These are phyloP conservation scores for Coleophoma eucalyptorum DNA, from an alignment of 2,329 filamentous ascomycete species.

Conservation along the genomic window DNA sequence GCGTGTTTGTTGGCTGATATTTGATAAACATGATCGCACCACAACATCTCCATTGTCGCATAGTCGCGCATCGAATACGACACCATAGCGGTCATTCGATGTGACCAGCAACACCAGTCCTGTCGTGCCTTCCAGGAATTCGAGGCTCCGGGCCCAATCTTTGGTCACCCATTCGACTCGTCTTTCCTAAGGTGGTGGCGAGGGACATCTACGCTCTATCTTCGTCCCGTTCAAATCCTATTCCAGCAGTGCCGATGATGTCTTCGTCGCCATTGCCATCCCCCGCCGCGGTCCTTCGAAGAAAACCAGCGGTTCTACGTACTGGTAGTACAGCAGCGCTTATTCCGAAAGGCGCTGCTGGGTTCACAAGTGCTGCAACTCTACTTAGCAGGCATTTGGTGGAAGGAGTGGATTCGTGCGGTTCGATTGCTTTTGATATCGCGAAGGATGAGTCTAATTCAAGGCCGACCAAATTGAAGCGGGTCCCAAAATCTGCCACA, in stretches of 20 bases:
- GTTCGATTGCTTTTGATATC: too few species aligned
- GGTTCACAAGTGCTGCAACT: constrained; percentile 39
- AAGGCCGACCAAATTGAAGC: background rate
- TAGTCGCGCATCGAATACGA: background rate
- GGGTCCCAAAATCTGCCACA: background rate
- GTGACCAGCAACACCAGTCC: constrained; percentile 4
- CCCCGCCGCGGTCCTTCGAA: constrained; percentile 42
- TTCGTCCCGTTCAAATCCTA: constrained; percentile 18
- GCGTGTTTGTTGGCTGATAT: background rate
- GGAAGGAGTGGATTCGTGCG: constrained; percentile 11
- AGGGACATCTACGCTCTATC: constrained; percentile 27
- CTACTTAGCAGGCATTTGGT: constrained; percentile 9
- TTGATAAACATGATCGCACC: too few species aligned
- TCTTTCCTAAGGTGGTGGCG: constrained; percentile 29
- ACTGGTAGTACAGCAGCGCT: constrained; percentile 33
- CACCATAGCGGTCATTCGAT: background rate
- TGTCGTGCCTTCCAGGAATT: constrained; percentile 18
- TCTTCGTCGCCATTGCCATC: constrained; percentile 40
- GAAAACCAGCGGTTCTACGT: constrained; percentile 26
- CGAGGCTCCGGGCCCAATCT: constrained; percentile 17
- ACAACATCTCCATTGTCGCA: too few species aligned
- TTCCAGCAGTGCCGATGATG: constrained; percentile 16
- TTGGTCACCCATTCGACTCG: background rate
- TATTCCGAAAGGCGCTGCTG: constrained; percentile 31
- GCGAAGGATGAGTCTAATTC: background rate